Base-by-base conservation (phyloP, 1,139 yeast genomes). In the Hyphopichia burtonii region DNA sequence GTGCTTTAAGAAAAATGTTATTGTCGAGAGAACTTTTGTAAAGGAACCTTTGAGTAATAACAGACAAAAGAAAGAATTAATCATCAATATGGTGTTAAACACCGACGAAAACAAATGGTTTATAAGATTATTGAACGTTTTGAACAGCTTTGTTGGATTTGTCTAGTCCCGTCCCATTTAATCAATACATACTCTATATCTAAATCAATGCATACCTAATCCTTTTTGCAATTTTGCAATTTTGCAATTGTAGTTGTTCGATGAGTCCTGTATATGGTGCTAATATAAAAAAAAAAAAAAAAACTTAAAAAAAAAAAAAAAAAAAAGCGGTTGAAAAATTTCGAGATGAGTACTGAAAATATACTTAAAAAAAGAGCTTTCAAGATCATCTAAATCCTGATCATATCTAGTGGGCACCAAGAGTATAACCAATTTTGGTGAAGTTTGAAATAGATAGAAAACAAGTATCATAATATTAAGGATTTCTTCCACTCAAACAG, bases 101-200 rank as follows among this genome's bases (percentile, higher is more conserved):
- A 67, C 75, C 10, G 65, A 68, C 45, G 75, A 72, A 47, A 71
- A 73, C 51, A 72, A 68, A 54, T 73, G 78, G 78, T 72, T 73
- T 41, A 62, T 73, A 34, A 61, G 76, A 46, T 52, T 73, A 45
- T 64, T 72, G 38, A 54, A 50, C 22, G 52, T 73, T 41, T 50
- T 73, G 37, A 71, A 72, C 53, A 63, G 71, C 41, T 69, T 71
- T 57, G 75, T 73, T 18, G 77, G 77, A 9, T 72, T 73, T 58
- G 76, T 71, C n/a, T 68, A 49, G 34, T 25, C 28, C n/a, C 16
- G 17, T 14, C 12, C n/a, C 12, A 27, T n/a, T n/a, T n/a, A n/a
- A n/a, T n/a, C n/a, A n/a, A n/a, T n/a, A n/a, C n/a, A n/a, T n/a
- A n/a, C n/a, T n/a, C n/a, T n/a, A n/a, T n/a, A n/a, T n/a, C n/a